Evolutionary conservation across 148 eudicot genomes (phyloP).

Genomic region (Rhododendron ferrugineum): DNA sequence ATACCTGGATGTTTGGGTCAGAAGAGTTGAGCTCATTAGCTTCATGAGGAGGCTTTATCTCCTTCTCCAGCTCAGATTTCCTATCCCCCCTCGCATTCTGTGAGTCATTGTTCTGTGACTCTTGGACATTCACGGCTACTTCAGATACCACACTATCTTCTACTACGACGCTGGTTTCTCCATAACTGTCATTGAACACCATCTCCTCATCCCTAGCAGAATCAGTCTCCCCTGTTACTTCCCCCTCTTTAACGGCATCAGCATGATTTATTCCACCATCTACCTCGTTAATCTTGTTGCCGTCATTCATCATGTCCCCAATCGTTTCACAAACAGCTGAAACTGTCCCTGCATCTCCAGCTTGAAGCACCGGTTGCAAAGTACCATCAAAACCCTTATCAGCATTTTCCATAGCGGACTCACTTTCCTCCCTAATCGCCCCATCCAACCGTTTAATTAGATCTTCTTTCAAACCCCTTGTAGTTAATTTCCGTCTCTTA

Average conservation of each 20-base stretch:
- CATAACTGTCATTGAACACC: conserved; percentile 19
- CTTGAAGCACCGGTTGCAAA: conserved; percentile 17
- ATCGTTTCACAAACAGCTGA: conserved; percentile 13
- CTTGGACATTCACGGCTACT: conserved; percentile 17
- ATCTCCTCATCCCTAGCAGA: conserved; percentile 20
- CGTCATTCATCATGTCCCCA: conserved; percentile 14
- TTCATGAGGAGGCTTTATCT: conserved; percentile 35
- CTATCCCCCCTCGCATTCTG: not conserved
- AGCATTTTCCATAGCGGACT: conserved; percentile 16
- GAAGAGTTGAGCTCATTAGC: conserved; percentile 46
- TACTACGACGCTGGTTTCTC: conserved; percentile 18
- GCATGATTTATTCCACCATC: conserved; percentile 18
- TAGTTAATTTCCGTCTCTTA: conserved; percentile 61
- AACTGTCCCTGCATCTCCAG: conserved; percentile 14
- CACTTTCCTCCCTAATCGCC: conserved; percentile 55
- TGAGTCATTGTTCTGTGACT: conserved; percentile 17
- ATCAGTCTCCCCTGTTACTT: conserved; percentile 17
- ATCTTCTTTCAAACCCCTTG: conserved; percentile 81
- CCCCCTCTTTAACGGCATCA: conserved; percentile 18
- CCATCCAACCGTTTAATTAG: conserved; percentile 63
- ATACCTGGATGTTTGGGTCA: conserved; percentile 75
- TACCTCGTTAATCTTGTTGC: not conserved
- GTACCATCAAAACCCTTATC: conserved; percentile 21
- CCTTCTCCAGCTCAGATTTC: conserved; percentile 13
- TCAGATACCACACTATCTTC: conserved; percentile 27